Conservation (phyloP, 2,329 filamentous ascomycete species). For the Didymella exigua region DNA sequence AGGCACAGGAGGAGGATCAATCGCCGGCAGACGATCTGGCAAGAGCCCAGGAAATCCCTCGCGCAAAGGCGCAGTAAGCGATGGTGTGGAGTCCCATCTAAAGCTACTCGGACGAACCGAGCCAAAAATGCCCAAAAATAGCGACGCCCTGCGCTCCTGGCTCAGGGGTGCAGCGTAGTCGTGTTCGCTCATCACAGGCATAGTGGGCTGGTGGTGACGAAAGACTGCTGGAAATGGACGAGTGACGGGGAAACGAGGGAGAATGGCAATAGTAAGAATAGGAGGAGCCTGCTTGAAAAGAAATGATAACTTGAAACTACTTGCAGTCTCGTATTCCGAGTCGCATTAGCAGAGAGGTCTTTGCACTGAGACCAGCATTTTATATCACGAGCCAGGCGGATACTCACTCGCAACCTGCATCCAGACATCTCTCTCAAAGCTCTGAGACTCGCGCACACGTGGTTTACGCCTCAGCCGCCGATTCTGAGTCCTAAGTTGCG, state of each 20-base stretch:
- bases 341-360: background rate
- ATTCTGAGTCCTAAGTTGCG: background rate
- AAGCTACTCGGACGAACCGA: background rate
- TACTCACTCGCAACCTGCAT: conserved; percentile 7
- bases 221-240: background rate
- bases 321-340: background rate
- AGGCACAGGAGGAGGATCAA: background rate
- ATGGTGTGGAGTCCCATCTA: background rate
- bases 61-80: background rate
- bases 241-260: background rate
- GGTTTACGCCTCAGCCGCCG: background rate
- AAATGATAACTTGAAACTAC: background rate
- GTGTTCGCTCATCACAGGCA: background rate
- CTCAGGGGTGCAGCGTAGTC: conserved; percentile 6
- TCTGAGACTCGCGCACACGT: background rate
- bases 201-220: too few relatives aligned
- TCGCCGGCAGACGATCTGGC: background rate
- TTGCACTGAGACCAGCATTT: background rate
- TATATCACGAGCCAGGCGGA: background rate
- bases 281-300: background rate
- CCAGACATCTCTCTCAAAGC: conserved; percentile 3
- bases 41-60: background rate
- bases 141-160: background rate
- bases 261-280: background rate
- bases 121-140: too few relatives aligned